Percentiles rank a stretch among this genome's conserved stretches.
These are phyloP conservation scores for Hymenoscyphus fraxineus DNA, from an alignment of 2,329 filamentous ascomycete species.

Conservation along the genomic window DNA sequence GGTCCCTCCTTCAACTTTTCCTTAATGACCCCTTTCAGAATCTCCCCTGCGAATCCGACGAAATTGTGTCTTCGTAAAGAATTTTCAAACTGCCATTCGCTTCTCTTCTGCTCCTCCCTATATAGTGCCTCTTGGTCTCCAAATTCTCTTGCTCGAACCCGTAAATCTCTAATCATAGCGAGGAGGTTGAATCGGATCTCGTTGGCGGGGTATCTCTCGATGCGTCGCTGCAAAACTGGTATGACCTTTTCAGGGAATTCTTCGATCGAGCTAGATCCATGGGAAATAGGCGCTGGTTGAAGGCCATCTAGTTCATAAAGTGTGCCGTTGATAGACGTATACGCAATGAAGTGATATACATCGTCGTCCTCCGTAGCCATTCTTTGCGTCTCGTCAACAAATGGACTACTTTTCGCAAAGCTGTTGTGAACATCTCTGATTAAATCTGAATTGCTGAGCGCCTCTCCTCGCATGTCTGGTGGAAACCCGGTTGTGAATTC, in stretches of 20 bases:
- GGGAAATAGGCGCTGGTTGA: slow-evolving; percentile 86
- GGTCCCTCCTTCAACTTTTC: slow-evolving; percentile 65
- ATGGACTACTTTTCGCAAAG: slow-evolving; percentile 76
- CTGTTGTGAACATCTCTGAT: slow-evolving; percentile 66
- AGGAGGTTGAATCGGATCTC: slow-evolving; percentile 97
- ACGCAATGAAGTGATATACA: slow-evolving; percentile 96
- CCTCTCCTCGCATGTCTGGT: slow-evolving; percentile 63
- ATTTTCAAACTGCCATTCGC: slow-evolving; percentile 93
- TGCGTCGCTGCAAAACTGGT: slow-evolving; percentile 78
- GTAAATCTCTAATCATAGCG: slow-evolving; percentile 82
- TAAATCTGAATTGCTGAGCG: slow-evolving; percentile 61
- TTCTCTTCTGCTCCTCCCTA: slow-evolving; percentile 77
- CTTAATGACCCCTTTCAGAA: slow-evolving; percentile 80
- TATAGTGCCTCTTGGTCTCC: slow-evolving; percentile 77
- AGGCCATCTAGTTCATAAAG: slow-evolving; percentile 95
- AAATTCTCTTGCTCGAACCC: slow-evolving; percentile 71
- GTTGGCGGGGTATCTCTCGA: slow-evolving; percentile 75
- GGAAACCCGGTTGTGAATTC: slow-evolving; percentile 69
- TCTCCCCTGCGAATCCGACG: slow-evolving; percentile 87
- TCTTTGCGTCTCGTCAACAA: slow-evolving; percentile 83
- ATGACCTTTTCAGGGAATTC: slow-evolving; percentile 79
- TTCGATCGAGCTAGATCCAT: slow-evolving; percentile 68
- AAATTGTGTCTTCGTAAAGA: slow-evolving; percentile 90
- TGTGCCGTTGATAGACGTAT: slow-evolving; percentile 72
- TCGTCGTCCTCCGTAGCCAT: slow-evolving; percentile 73